These are phyloP conservation scores for Chenopodium quinoa DNA, from an alignment of 148 eudicot genomes.

Conservation along the genomic window DNA sequence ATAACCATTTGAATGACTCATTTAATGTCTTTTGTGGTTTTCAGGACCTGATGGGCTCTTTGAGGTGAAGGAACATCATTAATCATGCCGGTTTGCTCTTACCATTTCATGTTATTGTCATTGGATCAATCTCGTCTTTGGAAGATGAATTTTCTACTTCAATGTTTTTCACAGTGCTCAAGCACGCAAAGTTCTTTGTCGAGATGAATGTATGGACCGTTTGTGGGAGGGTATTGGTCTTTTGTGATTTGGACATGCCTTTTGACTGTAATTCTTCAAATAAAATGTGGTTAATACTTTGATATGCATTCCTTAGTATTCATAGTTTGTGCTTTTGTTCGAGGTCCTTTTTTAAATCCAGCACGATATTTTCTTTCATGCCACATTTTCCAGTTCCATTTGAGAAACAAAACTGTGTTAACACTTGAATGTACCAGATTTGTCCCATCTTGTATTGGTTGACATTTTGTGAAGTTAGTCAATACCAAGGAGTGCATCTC, in stretches of 20 bases:
- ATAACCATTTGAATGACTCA: neutral
- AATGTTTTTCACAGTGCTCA: neutral
- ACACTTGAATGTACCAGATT: too few relatives aligned
- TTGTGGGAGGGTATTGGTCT: constrained; percentile 7
- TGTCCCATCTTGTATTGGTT: neutral
- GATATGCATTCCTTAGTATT: neutral
- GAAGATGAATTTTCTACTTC: constrained; percentile 11
- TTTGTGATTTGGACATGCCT: constrained; percentile 10
- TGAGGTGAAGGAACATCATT: constrained; percentile 50
- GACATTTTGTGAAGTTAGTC: neutral
- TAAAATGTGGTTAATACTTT: constrained; percentile 13
- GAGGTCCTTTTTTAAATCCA: neutral
- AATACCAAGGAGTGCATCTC: too few relatives aligned
- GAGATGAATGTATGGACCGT: constrained; percentile 5
- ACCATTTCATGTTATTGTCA: constrained; percentile 5
- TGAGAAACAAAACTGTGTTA: too few relatives aligned
- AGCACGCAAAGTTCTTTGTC: constrained; percentile 4
- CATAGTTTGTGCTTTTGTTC: neutral
- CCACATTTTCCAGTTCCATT: too few relatives aligned
- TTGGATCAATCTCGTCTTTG: neutral
- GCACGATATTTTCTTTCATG: neutral
- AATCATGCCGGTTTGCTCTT: constrained; percentile 16
- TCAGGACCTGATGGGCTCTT: constrained; percentile 84
- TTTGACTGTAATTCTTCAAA: constrained; percentile 9
- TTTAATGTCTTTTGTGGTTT: constrained; percentile 2